Base-by-base conservation (phyloP, 257 asterid species). In the Datura wrightii region DNA sequence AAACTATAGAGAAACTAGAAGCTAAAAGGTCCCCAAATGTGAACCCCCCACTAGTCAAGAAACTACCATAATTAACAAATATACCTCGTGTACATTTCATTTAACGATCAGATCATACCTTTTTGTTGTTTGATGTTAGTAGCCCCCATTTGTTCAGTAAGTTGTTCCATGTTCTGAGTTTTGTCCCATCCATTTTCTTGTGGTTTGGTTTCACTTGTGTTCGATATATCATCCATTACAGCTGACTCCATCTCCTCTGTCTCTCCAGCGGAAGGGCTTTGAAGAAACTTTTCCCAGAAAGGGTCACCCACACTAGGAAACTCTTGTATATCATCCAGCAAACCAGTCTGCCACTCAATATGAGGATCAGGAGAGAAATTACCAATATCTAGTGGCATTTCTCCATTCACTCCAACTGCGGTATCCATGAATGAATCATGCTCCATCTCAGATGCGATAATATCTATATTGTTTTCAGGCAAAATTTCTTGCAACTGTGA, bases 221-320 rank as follows among this genome's bases (percentile, higher is more conserved):
- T 89, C 2, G 85, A 71, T 62, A 84, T 78, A 44, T 93, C 93
- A 39, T 93, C 94, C 8, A 89, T 42, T 66, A 79, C 80, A 36
- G 55, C 58, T 5, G 85, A 74, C 24, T 85, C 88, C 79, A 87
- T 76, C 13, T 85, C 89, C 41, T 83, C 88, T 1, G 90, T 76
- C 72, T 92, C 96, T 1, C 62, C 85, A 9, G 88, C 79, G 37
- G 90, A 86, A 39, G 98, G 92, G 88, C 93, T 92, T 85, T 83
- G 89, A 56, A 97, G 92, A 81, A 91, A 90, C 88, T 93, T 92
- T n/a, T 95, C 99, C 98, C 98, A 97, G 83, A 94, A 97, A 37
- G 96, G 93, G 84, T 94, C 97, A 36, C 86, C 85, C 36, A 92
- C 89, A 54, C 89, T 90, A 65, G 97, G 98, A 89, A 96, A 96